Base-by-base conservation (phyloP, 2,329 filamentous ascomycete species). In the Diaporthe sp. region DNA sequence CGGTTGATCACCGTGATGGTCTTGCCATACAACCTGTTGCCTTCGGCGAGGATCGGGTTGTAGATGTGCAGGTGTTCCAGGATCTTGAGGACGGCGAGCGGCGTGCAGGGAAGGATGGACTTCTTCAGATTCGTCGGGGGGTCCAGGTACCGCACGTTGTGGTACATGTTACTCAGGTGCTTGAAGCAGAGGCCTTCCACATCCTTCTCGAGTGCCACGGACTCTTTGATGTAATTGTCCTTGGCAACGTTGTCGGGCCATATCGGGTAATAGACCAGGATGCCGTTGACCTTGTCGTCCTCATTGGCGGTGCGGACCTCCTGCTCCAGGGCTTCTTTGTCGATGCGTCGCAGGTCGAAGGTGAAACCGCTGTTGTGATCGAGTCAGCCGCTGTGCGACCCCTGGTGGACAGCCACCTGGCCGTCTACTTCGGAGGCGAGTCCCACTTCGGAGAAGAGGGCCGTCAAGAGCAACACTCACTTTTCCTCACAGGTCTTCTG, bases 91-190 rank as follows among this genome's bases (percentile, higher is more conserved):
- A 98, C 94, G 37, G 97, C 97, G 34, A 99, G 90, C 22, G 97
- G 97, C 3, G 97, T 99, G 88, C 97, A 99, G 7, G 97, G 97
- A 71, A 99, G 88, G 79, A 98, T 95, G 67, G 94, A 97, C 88
- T 99, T 98, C 84, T 95, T 94, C 75, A 88, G 89, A 84, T 95
- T 94, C 58, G 89, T 85, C 6, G 93, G 93, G 34, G 92, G 88
- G 85, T 99, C 97, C 74, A 99, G 89, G 87, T 96, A 98, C 79
- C 97, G 95, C 81, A 98, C 92, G 87, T 99, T 99, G 88, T 98
- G 94, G 87, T 98, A 99, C 96, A 99, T 98, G 90, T 99, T 99
- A 91, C 96, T 96, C 82, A 98, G 94, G 86, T 98, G 96, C 82
- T 93, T 93, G 85, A 98, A 96, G 80, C 94, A 95, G 75, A 99